Base-by-base conservation (phyloP, 805 yeast species). In the Wickerhamomyces canadensis region DNA sequence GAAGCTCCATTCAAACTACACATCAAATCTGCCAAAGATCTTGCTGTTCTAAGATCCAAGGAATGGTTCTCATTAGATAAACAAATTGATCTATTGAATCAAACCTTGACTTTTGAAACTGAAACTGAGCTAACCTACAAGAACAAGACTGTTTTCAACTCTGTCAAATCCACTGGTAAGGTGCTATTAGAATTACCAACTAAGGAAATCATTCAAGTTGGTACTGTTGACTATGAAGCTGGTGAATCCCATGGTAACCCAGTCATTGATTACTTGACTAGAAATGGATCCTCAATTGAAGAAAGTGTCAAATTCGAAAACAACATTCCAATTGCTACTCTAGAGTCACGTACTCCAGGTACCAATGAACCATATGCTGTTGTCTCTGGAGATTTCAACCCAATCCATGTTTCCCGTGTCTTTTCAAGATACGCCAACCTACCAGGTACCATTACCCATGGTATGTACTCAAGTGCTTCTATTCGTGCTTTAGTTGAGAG, bases 361-460 rank as follows among this genome's bases (percentile, higher is more conserved):
- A 83, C 96, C 38, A 93, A 93, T 64, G 98, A 87, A 68, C 86
- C 95, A 19, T 93, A 93, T 59, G 98, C 96, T 46, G 84, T 79
- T 59, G 97, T 93, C 30, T 91, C 98, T 45, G 98, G 98, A 60
- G 99, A 93, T 65, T 91, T 76, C 78, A 93, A 93, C 65, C 98
- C 99, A 45, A 93, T 93, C 54, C 99, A 93, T 62, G 98, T 94
- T 43, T 84, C 95, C 25, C 82, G 95, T 60, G 93, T 87, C 35
- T 93, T 93, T 65, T 89, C 98, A 39, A 74, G 79, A 45, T 93
- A 93, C 60, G 98, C 96, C 31, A 79, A 79, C 56, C 73, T 93
- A 57, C 96, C 96, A 42, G 98, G 98, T 50, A 93, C 98, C 27
- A 93, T 93, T 55, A 93, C 98, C 26, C 98, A 94, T 58, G 99